Evolutionary conservation across 805 yeast species (phyloP), one percentile per base, ranked within the genome.

Genomic region (Metschnikowia drakensbergensis): DNA sequence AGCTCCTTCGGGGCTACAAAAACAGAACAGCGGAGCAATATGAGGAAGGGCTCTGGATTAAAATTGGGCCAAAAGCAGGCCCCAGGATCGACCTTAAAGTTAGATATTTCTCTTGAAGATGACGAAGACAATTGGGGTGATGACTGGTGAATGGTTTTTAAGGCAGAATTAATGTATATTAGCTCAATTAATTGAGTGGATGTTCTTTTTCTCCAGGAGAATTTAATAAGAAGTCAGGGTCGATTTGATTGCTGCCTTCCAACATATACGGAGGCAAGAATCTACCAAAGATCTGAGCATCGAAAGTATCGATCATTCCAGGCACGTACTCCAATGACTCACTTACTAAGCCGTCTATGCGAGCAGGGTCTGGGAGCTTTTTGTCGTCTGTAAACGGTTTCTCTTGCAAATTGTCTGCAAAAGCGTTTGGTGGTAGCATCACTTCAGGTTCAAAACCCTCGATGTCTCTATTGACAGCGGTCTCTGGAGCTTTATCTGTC

Each of bases 201-300:
- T 5, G 25, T 17, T 28, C 23, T 27, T 7, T 13, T 9, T 37
- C 32, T 13, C 25, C 31, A 6, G 25, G 23, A 27, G 23, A 27
- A 13, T 28, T 27, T 13, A 25, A 6, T 22, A 27, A 27, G 37
- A 27, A 47, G n/a, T 23, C 31, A 31, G 6, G 50, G 22, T 37
- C 40, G 37, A 37, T 43, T 42, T 37, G 50, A 38, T 48, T 49
- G 32, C 49, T 39, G n/a, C 51, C 50, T 47, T 69, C 74, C 42
- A 83, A 72, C 95, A 88, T 88, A 61, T 86, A 88, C 3, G 96
- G 94, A 2, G 96, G 96, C 42, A 88, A 62, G 54, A 86, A 83
- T 35, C 87, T 70, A 1, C 96, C 97, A 71, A 89, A 89, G 17
- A 89, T 76, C 60, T 88, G 91, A 60, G 88, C 81, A 62, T 89